Conservation (phyloP, 83 land plant genomes). For the Thuja plicata region DNA sequence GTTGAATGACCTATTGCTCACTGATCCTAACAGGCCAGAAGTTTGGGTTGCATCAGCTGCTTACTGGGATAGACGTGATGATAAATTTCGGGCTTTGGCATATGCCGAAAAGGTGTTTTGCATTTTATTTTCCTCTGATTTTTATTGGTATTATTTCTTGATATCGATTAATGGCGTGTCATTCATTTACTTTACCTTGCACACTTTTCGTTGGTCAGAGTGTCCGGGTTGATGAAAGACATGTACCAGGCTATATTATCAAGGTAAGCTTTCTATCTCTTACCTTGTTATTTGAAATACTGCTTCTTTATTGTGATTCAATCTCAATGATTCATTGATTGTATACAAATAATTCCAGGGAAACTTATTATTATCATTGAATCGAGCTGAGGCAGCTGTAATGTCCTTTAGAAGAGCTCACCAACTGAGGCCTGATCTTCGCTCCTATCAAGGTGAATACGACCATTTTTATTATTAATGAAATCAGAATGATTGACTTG, state of each 20-base stretch:
- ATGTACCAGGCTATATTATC: constrained; percentile 78
- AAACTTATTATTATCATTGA: constrained; percentile 64
- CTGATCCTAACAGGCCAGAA: constrained; percentile 85
- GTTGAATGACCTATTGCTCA: constrained; percentile 79
- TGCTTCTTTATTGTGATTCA: neutral
- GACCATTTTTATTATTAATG: neutral
- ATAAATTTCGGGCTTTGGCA: constrained; percentile 65
- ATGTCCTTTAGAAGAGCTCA: constrained; percentile 87
- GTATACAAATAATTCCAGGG: constrained; percentile 54
- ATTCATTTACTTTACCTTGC: neutral
- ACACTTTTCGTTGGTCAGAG: constrained; percentile 46
- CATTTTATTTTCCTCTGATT: constrained; percentile 6
- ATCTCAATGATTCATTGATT: neutral
- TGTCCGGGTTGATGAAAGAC: constrained; percentile 88
- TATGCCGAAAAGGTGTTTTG: constrained; percentile 83
- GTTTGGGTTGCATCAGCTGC: constrained; percentile 88
- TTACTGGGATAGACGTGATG: constrained; percentile 92
- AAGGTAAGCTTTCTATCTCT: constrained; percentile 51
- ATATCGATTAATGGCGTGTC: neutral
- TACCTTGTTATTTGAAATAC: constrained; percentile 1
- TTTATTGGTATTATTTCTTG: neutral
- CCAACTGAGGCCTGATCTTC: constrained; percentile 89
- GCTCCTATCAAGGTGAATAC: constrained; percentile 89
- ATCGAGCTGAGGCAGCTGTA: constrained; percentile 84
- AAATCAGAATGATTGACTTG: neutral